These are phyloP conservation scores for Salix suchowensis DNA, from an alignment of 345 rosid genomes.

Conservation along the genomic window DNA sequence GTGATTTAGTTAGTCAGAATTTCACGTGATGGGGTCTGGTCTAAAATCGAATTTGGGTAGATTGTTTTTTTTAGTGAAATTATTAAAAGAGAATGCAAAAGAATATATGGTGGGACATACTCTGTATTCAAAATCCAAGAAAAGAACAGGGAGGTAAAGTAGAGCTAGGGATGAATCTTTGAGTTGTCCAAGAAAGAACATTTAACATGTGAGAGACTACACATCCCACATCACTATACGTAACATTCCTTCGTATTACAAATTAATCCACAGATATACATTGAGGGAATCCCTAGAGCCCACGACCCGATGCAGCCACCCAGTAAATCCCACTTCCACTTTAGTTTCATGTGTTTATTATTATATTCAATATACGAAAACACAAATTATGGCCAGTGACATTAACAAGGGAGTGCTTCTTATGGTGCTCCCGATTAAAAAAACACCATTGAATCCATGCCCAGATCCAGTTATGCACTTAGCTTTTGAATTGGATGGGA, in stretches of 20 bases:
- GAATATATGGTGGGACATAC: slow-evolving; percentile 21
- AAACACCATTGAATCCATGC: not conserved
- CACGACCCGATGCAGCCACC: slow-evolving; percentile 26
- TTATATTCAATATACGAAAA: not conserved
- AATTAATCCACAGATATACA: slow-evolving; percentile 11
- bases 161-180: slow-evolving; percentile 56
- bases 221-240: slow-evolving; percentile 41
- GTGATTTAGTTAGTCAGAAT: slow-evolving; percentile 10
- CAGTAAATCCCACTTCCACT: slow-evolving; percentile 48
- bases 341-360: not conserved
- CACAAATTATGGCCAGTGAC: not conserved
- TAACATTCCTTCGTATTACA: slow-evolving; percentile 53
- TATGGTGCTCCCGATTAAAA: not conserved
- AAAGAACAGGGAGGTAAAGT: slow-evolving; percentile 36
- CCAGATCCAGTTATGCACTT: not conserved
- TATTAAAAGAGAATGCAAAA: not conserved
- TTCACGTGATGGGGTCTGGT: slow-evolving; percentile 42
- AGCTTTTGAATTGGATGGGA: not conserved
- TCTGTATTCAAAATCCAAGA: slow-evolving; percentile 40
- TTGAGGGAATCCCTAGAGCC: slow-evolving; percentile 75
- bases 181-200: slow-evolving; percentile 52
- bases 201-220: slow-evolving; percentile 15
- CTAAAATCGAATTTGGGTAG: slow-evolving; percentile 14
- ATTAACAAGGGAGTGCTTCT: not conserved
- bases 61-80: not conserved